phyloP scores from a whole-genome alignment of 148 eudicot genomes.

The Dysphania ambrosioides region DNA sequence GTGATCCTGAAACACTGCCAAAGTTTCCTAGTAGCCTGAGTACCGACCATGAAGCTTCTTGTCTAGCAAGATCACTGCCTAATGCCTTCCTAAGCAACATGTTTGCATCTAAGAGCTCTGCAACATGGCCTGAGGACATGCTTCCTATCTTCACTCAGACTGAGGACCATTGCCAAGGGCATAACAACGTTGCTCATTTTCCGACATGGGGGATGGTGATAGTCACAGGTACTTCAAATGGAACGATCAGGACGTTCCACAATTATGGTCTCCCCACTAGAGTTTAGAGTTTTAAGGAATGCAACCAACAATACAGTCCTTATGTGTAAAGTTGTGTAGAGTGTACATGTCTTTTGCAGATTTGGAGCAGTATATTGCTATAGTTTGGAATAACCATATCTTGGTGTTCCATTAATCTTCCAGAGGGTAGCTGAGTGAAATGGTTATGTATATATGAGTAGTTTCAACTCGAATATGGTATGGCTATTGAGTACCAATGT shows the following conservation, averaged over 20 bases:
- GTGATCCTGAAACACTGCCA: slow-evolving; percentile 18
- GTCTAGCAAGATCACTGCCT: slow-evolving; percentile 25
- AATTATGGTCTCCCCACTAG: slow-evolving; percentile 67
- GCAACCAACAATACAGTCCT: background rate
- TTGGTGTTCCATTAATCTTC: background rate
- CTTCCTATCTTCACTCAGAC: slow-evolving; percentile 32
- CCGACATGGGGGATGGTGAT: slow-evolving; percentile 69
- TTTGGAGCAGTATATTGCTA: background rate
- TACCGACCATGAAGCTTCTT: slow-evolving; percentile 23
- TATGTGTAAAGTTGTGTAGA: background rate
- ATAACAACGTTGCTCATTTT: slow-evolving; percentile 15
- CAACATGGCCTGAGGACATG: slow-evolving; percentile 77
- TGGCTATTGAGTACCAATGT: background rate
- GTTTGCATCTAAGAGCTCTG: slow-evolving; percentile 40
- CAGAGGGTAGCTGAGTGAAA: background rate
- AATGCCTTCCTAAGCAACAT: slow-evolving; percentile 43
- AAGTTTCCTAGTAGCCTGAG: background rate
- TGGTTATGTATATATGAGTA: background rate
- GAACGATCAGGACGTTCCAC: slow-evolving; percentile 58
- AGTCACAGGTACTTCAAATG: slow-evolving; percentile 55
- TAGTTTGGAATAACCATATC: background rate
- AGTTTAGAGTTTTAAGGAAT: slow-evolving; percentile 25
- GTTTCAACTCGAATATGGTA: background rate
- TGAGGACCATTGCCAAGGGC: slow-evolving; percentile 9
- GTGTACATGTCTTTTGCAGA: background rate